phyloP scores from a whole-genome alignment of 2,329 filamentous ascomycete genomes.

The Tolypocladium tundrense region DNA sequence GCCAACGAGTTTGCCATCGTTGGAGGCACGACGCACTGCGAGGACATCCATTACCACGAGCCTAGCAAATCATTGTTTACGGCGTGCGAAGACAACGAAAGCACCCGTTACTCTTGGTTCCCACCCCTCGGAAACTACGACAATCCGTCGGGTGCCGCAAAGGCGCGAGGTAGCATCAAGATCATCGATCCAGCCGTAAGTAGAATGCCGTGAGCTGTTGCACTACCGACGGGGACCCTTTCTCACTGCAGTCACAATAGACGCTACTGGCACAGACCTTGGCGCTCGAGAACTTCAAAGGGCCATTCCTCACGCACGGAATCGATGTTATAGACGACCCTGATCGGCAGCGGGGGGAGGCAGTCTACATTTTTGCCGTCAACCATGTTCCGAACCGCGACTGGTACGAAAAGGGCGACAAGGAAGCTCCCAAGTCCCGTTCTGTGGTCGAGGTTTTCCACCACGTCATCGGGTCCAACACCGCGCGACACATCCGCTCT shows the following conservation, averaged over 20 bases:
- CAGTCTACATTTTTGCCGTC: conserved; percentile 50
- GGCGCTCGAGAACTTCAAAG: conserved; percentile 37
- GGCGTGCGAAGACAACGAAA: conserved; percentile 38
- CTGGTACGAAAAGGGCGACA: conserved; percentile 14
- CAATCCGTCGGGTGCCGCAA: conserved; percentile 22
- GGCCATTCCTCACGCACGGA: conserved; percentile 47
- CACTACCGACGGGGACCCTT: conserved; percentile 22
- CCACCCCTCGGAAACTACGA: conserved; percentile 33
- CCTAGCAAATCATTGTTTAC: conserved; percentile 40
- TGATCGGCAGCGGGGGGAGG: conserved; percentile 15
- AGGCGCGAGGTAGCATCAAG: conserved; percentile 34
- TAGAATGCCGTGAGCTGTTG: conserved; percentile 10
- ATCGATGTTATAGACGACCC: conserved; percentile 48
- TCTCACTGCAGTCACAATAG: conserved; percentile 5
- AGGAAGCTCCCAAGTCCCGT: conserved; percentile 25
- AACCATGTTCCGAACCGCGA: conserved; percentile 46
- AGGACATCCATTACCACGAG: conserved; percentile 47
- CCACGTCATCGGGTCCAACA: conserved; percentile 33
- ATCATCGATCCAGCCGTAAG: conserved; percentile 43
- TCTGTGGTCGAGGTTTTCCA: conserved; percentile 50
- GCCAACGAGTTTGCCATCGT: conserved; percentile 29
- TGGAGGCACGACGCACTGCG: conserved; percentile 43
- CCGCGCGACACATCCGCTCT: conserved; percentile 37
- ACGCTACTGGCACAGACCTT: conserved; percentile 28
- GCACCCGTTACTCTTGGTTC: conserved; percentile 39